Evolutionary conservation across 1,139 yeast genomes (phyloP), one percentile per base, ranked within the genome.

Genomic region (Lodderomyces theae): DNA sequence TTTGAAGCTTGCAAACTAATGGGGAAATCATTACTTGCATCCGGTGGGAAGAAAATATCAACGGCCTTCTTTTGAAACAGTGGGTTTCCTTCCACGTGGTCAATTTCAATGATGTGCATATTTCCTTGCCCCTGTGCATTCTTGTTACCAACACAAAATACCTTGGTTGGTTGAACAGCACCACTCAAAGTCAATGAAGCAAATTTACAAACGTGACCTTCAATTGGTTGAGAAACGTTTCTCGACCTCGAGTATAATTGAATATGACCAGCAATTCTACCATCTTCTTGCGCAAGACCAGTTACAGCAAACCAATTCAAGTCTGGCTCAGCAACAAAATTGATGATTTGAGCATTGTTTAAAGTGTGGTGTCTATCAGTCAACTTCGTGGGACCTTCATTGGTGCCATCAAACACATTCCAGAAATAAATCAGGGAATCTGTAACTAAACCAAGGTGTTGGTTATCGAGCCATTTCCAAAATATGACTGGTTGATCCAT

Each of bases 1-100:
- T 86, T 77, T 26, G 96, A 83, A 36, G 92, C 82, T 62, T 89
- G 95, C 48, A 90, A 80, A 42, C 96, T 79, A 51, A 94, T 90
- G 43, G 99, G 99, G 82, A 94, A 94, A 67, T 94, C 99, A 61
- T 86, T 87, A 36, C 87, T 76, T 34, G 96, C 96, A 69, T 94
- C 98, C 29, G 95, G 92, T 32, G 98, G 98, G 79, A 92, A 90
- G 66, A 86, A 92, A 47, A 94, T 82, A 57, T 92, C 97, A 35
- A 88, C 95, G 29, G 86, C 80, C 65, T 89, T 89, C 76, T 94
- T 94, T 47, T 80, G 80, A 71, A 86, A 94, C 12, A 76, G 73
- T n/a, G 97, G 96, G 57, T 85, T 80, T 40, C 82, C 83, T 23
- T 86, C 86, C 52, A 82, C 87, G 62, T 92, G 97, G 62, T 94